These are phyloP conservation scores for Oryza coarctata DNA, from an alignment of 176 grass and related monocot species.

Conservation along the genomic window DNA sequence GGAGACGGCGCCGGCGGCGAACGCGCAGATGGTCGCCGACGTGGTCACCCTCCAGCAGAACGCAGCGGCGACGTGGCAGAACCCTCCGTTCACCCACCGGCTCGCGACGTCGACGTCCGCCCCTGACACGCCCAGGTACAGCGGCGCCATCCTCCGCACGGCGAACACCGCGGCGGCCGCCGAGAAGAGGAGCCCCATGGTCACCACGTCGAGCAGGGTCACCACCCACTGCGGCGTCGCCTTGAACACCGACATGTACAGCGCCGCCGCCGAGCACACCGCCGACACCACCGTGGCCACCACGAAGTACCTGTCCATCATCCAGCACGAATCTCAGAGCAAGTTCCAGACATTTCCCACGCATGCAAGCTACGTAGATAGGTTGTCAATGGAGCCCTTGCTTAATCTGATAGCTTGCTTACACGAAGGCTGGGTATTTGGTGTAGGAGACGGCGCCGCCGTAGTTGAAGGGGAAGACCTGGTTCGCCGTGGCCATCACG, in stretches of 20 bases:
- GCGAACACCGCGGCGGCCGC: constrained; percentile 26
- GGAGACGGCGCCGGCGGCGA: neutral
- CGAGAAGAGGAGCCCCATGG: constrained; percentile 39
- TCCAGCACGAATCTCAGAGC: neutral
- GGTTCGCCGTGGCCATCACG: constrained; percentile 44
- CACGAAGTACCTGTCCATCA: constrained; percentile 38
- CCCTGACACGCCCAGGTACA: neutral
- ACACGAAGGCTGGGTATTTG: constrained; percentile 41
- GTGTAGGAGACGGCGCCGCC: neutral
- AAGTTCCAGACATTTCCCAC: neutral
- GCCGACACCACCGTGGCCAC: constrained; percentile 18
- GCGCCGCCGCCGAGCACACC: constrained; percentile 31
- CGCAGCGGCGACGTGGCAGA: constrained; percentile 1
- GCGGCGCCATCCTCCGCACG: neutral
- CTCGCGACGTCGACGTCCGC: neutral
- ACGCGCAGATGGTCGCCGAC: neutral
- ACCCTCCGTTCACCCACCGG: neutral
- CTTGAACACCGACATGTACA: constrained; percentile 24
- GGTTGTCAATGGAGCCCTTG: neutral
- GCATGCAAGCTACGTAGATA: neutral
- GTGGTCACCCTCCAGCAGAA: constrained; percentile 4
- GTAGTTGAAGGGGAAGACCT: neutral
- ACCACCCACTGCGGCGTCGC: neutral
- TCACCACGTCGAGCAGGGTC: constrained; percentile 13
- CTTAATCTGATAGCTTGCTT: neutral